Conservation (phyloP, 2,329 filamentous ascomycete species). For the Colletotrichum plurivorum region DNA sequence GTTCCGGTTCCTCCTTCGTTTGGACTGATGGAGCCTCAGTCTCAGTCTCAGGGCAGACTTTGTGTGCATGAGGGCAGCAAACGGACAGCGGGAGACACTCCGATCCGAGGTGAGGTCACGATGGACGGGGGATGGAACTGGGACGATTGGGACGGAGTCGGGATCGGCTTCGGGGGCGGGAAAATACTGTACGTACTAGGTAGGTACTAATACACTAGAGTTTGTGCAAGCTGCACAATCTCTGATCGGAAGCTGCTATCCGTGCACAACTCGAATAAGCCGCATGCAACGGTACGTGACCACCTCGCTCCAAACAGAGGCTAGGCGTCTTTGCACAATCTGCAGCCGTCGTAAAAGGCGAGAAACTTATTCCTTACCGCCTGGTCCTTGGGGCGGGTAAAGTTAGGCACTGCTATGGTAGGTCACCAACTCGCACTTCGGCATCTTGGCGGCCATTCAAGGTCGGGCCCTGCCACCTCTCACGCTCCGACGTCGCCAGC, state of each 20-base stretch:
- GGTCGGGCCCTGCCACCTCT: slow-evolving; percentile 15
- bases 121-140: neutral
- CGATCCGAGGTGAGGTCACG: neutral
- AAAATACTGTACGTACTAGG: neutral
- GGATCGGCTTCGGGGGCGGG: too few relatives aligned
- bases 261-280: slow-evolving; percentile 26
- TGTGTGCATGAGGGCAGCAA: too few relatives aligned
- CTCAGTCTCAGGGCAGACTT: too few relatives aligned
- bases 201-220: too few relatives aligned
- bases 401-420: neutral
- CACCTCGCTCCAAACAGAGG: neutral
- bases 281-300: slow-evolving; percentile 14
- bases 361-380: neutral
- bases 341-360: slow-evolving; percentile 36
- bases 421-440: slow-evolving; percentile 17
- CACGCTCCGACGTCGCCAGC: slow-evolving; percentile 14
- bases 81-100: neutral
- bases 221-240: slow-evolving; percentile 18
- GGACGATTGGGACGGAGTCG: neutral
- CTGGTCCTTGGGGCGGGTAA: neutral
- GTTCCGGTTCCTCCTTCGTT: neutral
- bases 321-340: slow-evolving; percentile 16
- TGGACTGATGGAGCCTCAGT: too few relatives aligned
- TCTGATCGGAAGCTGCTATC: neutral
- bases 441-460: slow-evolving; percentile 14